Evolutionary conservation across 352 stramenopile species (phyloP), one percentile per base, ranked within the genome.

Genomic region (Phytopythium kandeliae): DNA sequence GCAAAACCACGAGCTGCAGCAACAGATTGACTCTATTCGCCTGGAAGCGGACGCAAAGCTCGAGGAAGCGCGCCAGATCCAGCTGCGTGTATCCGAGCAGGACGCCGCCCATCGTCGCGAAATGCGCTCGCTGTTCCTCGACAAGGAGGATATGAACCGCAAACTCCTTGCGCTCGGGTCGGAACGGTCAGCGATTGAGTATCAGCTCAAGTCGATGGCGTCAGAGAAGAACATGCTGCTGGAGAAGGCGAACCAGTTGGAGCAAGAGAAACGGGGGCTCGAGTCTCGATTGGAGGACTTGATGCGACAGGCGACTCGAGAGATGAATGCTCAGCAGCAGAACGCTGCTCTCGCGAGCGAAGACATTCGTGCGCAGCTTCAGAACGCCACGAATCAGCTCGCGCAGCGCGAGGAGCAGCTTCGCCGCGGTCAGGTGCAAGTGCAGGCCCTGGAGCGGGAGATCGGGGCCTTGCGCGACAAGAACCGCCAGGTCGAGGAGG

Each of bases 111-210:
- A 88, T 42, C 69, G 76, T 12, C 67, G 71, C 37, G 69, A 67
- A 11, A 67, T 85, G 10, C 73, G 69, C 9, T 70, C 59, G 24
- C 52, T 91, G 22, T 60, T 67, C 48, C 62, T 67, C 17, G 79
- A 91, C 38, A 91, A 86, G 46, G 77, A 89, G 54, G 74, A 81
- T 11, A 40, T 77, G 47, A 82, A 69, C 24, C 71, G 71, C 22
- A 79, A 69, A 9, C 56, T 87, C 21, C 56, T 63, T 35, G 54
- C 60, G 0, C 48, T 86, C 8, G 60, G 62, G n/a, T 67, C 63
- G 3, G 74, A 89, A 44, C 86, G 85, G 36, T 46, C 69, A 3
- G 52, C 60, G 13, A 45, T 87, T 16, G 77, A 89, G 51, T 60
- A 58, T 28, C 74, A 90, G 52, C 22, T 86, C 31, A 60, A 62